Conservation (phyloP, 805 yeast species). For the Helenozyma baotianmanensis region DNA sequence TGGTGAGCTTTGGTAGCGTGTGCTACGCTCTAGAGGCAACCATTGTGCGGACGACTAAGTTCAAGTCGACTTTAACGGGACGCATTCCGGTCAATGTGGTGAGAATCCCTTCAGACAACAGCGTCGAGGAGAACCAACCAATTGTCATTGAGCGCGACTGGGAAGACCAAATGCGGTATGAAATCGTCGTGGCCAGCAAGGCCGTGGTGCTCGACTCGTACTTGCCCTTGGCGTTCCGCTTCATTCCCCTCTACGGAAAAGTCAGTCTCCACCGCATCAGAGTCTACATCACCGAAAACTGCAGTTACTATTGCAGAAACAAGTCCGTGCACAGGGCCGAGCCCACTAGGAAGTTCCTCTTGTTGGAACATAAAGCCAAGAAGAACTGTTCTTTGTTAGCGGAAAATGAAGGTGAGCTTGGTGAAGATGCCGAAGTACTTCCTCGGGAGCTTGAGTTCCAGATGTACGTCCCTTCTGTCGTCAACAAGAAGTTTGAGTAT, state of each 20-base stretch:
- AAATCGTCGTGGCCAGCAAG: conserved; percentile 86
- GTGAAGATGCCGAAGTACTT: conserved; percentile 47
- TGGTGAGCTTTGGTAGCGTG: conserved; percentile 79
- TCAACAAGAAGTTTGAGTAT: conserved; percentile 47
- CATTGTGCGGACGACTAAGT: conserved; percentile 77
- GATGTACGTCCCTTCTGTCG: conserved; percentile 71
- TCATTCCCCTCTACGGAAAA: conserved; percentile 79
- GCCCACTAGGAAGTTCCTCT: conserved; percentile 74
- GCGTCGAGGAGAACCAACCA: conserved; percentile 88
- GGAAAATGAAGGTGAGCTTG: conserved; percentile 30
- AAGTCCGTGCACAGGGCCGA: conserved; percentile 89
- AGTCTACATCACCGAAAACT: conserved; percentile 79
- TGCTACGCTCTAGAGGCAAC: conserved; percentile 63
- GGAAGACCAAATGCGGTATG: conserved; percentile 90
- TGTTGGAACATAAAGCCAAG: conserved; percentile 74
- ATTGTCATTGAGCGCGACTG: conserved; percentile 86
- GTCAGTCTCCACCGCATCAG: conserved; percentile 82
- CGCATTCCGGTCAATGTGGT: conserved; percentile 60
- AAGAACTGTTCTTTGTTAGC: conserved; percentile 45
- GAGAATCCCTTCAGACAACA: conserved; percentile 71
- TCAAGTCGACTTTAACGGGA: conserved; percentile 71
- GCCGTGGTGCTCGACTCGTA: conserved; percentile 78
- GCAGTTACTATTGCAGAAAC: conserved; percentile 83
- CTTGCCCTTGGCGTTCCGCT: conserved; percentile 77
- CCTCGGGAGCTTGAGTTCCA: conserved; percentile 83